Percentiles rank a stretch among this genome's conserved stretches.
Conservation (phyloP, 2,329 filamentous ascomycete species). For the Podosphaera fusca region DNA sequence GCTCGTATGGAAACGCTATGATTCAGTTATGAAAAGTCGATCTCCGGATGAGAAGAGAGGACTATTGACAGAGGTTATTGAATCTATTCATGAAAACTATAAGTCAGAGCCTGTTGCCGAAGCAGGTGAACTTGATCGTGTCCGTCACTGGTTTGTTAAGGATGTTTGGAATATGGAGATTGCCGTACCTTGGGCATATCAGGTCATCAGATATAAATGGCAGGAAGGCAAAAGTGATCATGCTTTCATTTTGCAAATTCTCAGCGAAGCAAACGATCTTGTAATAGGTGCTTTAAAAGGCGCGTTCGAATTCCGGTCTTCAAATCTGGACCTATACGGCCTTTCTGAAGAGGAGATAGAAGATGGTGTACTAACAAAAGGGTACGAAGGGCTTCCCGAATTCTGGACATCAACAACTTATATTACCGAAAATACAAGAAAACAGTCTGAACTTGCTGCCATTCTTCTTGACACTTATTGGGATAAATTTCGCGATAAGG, state of each 20-base stretch:
- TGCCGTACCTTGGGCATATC: constrained; percentile 57
- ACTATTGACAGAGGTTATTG: constrained; percentile 50
- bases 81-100: constrained; percentile 52
- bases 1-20: constrained; percentile 60
- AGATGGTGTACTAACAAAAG: constrained; percentile 36
- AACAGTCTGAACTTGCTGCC: constrained; percentile 30
- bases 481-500: constrained; percentile 10
- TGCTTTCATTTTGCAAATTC: constrained; percentile 16
- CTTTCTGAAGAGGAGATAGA: constrained; percentile 42
- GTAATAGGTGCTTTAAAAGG: constrained; percentile 39
- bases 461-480: constrained; percentile 15
- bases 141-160: constrained; percentile 71
- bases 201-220: constrained; percentile 50
- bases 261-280: constrained; percentile 50
- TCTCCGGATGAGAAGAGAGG: constrained; percentile 40
- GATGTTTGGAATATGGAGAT: constrained; percentile 50
- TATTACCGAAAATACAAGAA: constrained; percentile 36
- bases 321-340: constrained; percentile 49
- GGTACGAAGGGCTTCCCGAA: constrained; percentile 47
- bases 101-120: constrained; percentile 43
- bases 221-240: constrained; percentile 35
- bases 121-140: constrained; percentile 49
- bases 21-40: constrained; percentile 38
- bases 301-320: constrained; percentile 46
- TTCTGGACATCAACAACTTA: constrained; percentile 64